A percentile compares a stretch with the other conserved stretches of the same genome.
phyloP scores from a whole-genome alignment of 768 basidiomycete species.

The Gymnopilus junonius region DNA sequence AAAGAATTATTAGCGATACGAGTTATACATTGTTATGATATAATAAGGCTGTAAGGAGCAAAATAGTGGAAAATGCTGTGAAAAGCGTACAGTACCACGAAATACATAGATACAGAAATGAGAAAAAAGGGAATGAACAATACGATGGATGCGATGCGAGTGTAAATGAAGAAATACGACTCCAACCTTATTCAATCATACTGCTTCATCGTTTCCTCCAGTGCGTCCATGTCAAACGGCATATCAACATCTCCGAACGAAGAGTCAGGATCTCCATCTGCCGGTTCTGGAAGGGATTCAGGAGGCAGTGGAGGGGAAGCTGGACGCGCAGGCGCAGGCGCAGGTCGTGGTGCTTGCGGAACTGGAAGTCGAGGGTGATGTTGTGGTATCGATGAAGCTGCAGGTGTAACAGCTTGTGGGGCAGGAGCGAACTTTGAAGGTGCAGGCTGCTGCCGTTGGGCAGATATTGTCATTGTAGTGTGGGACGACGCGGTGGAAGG shows the following conservation, averaged over 20 bases:
- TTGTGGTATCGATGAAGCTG: not conserved
- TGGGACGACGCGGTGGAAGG: not conserved
- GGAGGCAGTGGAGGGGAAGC: not conserved
- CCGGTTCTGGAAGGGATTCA: constrained; percentile 21
- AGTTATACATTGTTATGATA: not conserved
- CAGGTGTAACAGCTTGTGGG: not conserved
- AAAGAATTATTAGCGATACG: not conserved
- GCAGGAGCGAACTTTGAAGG: not conserved
- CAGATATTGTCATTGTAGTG: not conserved
- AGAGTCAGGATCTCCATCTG: constrained; percentile 31
- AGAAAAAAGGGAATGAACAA: not conserved
- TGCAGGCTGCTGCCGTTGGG: not conserved
- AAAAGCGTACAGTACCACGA: not conserved
- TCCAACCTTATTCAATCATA: constrained; percentile 29
- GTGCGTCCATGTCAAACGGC: constrained; percentile 38
- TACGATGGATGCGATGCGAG: too few relatives aligned
- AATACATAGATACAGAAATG: not conserved
- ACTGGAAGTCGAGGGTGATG: too few relatives aligned
- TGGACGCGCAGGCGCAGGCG: not conserved
- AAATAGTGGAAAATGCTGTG: not conserved
- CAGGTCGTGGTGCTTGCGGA: not conserved
- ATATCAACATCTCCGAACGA: constrained; percentile 36
- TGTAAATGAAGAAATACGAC: not conserved
- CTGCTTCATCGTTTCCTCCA: constrained; percentile 36
- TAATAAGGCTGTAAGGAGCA: not conserved